Percentiles rank a stretch among this genome's conserved stretches.
phyloP scores from a whole-genome alignment of 2,329 filamentous ascomycete species.

The Biscogniauxia mediterranea region DNA sequence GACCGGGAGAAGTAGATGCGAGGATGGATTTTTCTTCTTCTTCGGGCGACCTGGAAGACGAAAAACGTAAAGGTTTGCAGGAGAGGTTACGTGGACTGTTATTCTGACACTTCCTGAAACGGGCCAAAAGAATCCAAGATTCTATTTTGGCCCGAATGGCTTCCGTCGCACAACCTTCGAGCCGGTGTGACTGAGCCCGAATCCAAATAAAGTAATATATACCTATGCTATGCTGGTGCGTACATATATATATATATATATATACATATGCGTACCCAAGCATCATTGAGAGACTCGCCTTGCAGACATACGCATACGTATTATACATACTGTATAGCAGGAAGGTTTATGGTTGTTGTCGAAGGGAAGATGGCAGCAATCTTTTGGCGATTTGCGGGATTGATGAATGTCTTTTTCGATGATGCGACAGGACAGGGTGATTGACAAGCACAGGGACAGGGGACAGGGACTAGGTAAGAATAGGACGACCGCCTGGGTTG shows the following conservation, averaged over 20 bases:
- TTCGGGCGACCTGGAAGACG: slow-evolving; percentile 1
- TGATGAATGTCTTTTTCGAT: background rate
- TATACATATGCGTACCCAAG: background rate
- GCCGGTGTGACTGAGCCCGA: background rate
- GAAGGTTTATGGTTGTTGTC: background rate
- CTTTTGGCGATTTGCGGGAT: background rate
- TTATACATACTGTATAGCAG: background rate
- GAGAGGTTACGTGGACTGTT: slow-evolving; percentile 3
- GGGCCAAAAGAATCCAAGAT: slow-evolving; percentile 18
- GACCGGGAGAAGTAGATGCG: background rate
- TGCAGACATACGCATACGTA: background rate
- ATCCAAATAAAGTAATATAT: background rate
- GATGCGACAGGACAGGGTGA: background rate
- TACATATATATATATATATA: background rate
- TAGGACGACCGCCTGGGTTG: background rate
- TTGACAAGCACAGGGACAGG: background rate
- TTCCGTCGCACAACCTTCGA: background rate
- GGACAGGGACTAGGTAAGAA: background rate
- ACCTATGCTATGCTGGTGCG: too few species aligned
- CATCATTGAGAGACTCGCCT: background rate
- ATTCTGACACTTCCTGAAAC: slow-evolving; percentile 27
- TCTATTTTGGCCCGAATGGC: slow-evolving; percentile 18
- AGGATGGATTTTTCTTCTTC: background rate
- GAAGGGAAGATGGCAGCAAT: background rate
- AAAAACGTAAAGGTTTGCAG: slow-evolving; percentile 1